Base-by-base conservation (phyloP, 371 early-diverging fungal species). In the Rhizopus arrhizus region DNA sequence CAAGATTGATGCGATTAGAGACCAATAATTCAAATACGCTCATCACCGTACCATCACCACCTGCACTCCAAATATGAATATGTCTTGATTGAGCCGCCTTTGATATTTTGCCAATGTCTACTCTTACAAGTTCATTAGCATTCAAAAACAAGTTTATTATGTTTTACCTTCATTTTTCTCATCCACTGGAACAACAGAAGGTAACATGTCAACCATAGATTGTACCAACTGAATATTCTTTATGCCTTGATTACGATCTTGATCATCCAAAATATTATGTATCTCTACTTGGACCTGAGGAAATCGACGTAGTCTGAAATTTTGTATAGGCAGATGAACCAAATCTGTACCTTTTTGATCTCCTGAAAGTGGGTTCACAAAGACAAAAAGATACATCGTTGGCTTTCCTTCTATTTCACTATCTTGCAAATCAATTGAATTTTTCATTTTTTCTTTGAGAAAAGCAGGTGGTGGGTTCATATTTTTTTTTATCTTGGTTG, bases 21-120 rank as follows among this genome's bases (percentile, higher is more conserved):
- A 83, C 78, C 53, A 84, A 61, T 48, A 78, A 57, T 58, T 82
- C 82, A 53, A 85, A 72, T 5, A 85, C 82, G n/a, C 81, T 74
- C 77, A 84, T 85, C 36, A 87, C 86, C 0, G 87, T 87, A 12
- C 87, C 87, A 64, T 87, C 87, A 12, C 87, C 87, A 31, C 87
- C 87, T 4, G 85, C 85, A 57, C 81, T 81, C 87, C 87, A 87
- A 16, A 83, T 81, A 64, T 87, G 87, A 49, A 87, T 70, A 33
- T 82, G 79, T 11, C 79, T 57, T 31, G 65, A 57, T 36, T 62
- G 45, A 3, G 59, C 69, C 11, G 58, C 38, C 12, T 53, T 45
- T 11, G 54, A 45, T 29, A 68, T 59, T 28, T 49, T 49, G 33
- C 22, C 22, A 22, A 22, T 22, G 22, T 22, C 22, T 22, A 22